Percentiles rank a stretch among this genome's conserved stretches.
Conservation (phyloP, 345 rosid species). For the Syzygium grande region DNA sequence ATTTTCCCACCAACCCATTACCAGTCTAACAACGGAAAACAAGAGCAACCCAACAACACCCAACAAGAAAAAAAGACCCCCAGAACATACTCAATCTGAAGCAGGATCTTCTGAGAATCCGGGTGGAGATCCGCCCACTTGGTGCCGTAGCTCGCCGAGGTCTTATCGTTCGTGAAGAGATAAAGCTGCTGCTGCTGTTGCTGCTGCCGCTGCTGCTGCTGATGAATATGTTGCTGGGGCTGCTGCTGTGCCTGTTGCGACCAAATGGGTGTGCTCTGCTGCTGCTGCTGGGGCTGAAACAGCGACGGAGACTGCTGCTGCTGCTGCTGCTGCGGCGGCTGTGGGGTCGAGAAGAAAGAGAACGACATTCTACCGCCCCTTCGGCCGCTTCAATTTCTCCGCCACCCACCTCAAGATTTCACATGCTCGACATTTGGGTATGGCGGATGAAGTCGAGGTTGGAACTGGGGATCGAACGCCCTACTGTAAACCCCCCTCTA, state of each 20-base stretch:
- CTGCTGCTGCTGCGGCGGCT: constrained; percentile 42
- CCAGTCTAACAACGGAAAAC: neutral
- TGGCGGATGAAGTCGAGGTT: no score
- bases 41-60: neutral
- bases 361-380: constrained; percentile 39
- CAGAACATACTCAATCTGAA: constrained; percentile 60
- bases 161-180: constrained; percentile 71
- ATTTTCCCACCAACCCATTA: neutral
- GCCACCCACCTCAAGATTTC: neutral
- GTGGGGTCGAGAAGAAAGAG: constrained; percentile 56
- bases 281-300: constrained; percentile 29
- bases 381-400: neutral
- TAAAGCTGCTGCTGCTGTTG: constrained; percentile 58
- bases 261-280: constrained; percentile 18
- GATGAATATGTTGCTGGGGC: constrained; percentile 22
- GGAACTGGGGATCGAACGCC: no score
- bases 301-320: constrained; percentile 26
- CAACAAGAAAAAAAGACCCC: neutral
- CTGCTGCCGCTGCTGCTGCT: constrained; percentile 30
- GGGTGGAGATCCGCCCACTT: constrained; percentile 97
- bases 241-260: constrained; percentile 12
- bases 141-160: constrained; percentile 88
- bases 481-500: no score
- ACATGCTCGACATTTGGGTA: neutral
- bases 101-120: constrained; percentile 80